Base-by-base conservation (phyloP, 2,329 filamentous ascomycete genomes). In the Metarhizium guizhouense region DNA sequence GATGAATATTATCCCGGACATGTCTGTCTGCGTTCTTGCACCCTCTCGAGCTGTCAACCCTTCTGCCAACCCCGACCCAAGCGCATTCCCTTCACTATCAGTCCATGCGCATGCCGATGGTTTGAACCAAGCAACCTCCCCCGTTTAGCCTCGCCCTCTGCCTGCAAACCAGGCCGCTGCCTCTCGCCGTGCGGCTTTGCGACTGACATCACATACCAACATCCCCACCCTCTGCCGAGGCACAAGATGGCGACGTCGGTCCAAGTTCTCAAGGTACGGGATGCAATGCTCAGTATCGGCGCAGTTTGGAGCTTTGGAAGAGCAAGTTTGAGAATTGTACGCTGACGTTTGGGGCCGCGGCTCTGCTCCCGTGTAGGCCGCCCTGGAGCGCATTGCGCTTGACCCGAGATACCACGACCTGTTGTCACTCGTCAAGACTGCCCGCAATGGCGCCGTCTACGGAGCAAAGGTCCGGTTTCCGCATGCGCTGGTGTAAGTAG, bases 381-480 rank as follows among this genome's bases (percentile, higher is more conserved):
- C 81, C 59, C 74, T 92, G 63, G 90, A 95, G 75, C 80, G 81
- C 63, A 79, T 96, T 56, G 78, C 92, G 62, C 82, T 94, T 59
- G 85, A 97, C 69, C 91, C 92, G 6, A 80, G 84, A 62, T 89
- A 96, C 74, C 90, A 94, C 65, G 90, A 94, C 65, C 70, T 91
- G 55, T 82, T 99, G 59, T 84, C 89, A 56, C 79, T 99, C 62
- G 71, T 96, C 71, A 99, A 99, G 81, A 90, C 85, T 65, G 88
- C 94, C 62, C 90, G 94, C 74, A 99, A 97, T 84, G 94, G 94
- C 71, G 86, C 92, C 62, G 90, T 99, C 60, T 99, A 99, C 74
- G 94, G 94, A 58, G 85, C 89, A 65, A 97, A 97, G 82, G 90
- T 99, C 72, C 92, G 94, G 61, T 97, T 99, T 76, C 94, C 94